Percentiles rank a stretch among this genome's conserved stretches.
phyloP scores from a whole-genome alignment of 148 eudicot genomes.

The Rhododendron williamsianum region DNA sequence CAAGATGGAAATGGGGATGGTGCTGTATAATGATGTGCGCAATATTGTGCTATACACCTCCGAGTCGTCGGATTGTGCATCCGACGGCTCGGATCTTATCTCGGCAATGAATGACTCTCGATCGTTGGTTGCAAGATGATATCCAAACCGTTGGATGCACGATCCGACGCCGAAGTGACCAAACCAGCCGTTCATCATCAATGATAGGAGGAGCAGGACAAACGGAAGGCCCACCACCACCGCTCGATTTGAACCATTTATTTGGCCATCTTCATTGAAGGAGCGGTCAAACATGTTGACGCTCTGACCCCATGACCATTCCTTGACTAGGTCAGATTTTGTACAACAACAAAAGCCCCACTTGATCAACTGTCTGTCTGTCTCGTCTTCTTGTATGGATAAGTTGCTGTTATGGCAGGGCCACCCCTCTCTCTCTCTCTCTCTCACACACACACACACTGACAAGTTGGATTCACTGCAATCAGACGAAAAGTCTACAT shows the following conservation, averaged over 20 bases:
- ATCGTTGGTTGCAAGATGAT: too few relatives aligned
- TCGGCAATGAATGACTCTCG: too few relatives aligned
- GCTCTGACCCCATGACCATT: constrained; percentile 2
- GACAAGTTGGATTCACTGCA: background rate
- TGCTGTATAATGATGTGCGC: too few relatives aligned
- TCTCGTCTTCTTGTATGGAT: background rate
- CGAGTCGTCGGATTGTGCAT: too few relatives aligned
- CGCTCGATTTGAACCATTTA: background rate
- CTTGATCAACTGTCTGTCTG: background rate
- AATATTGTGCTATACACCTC: too few relatives aligned
- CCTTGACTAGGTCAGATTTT: background rate
- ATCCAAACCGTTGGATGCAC: too few relatives aligned
- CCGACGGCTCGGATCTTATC: too few relatives aligned
- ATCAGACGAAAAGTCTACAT: too few relatives aligned
- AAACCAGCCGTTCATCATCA: background rate
- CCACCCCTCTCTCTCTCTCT: constrained; percentile 1
- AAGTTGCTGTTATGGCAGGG: background rate
- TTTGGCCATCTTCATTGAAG: background rate
- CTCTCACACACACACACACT: background rate
- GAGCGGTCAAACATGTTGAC: background rate
- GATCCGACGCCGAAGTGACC: background rate
- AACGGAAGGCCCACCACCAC: constrained; percentile 9
- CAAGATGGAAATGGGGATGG: too few relatives aligned
- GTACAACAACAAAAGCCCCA: background rate
- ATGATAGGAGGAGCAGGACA: background rate